Percentiles rank a stretch among this genome's conserved stretches.
phyloP scores from a whole-genome alignment of 2,329 filamentous ascomycete species.

The Clonostachys chloroleuca region DNA sequence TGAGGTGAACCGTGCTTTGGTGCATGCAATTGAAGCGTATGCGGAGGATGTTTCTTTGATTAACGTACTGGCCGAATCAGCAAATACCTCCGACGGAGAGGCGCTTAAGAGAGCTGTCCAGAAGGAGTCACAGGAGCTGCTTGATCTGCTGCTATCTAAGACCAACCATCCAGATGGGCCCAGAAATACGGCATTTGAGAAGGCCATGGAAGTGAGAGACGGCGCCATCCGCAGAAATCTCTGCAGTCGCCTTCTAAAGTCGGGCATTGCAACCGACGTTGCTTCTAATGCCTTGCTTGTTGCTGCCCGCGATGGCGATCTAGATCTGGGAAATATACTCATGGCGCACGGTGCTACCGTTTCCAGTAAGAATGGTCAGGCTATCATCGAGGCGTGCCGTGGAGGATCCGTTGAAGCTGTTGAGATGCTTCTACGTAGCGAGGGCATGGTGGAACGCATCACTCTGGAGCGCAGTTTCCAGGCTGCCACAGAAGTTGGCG shows the following conservation, averaged over 20 bases:
- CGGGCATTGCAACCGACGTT: conserved; percentile 36
- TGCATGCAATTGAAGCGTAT: conserved; percentile 42
- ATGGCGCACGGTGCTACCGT: conserved; percentile 47
- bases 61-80: conserved; percentile 34
- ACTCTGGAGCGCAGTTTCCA: conserved; percentile 48
- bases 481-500: conserved; percentile 46
- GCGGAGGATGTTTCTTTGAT: conserved; percentile 45
- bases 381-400: conserved; percentile 48
- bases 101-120: conserved; percentile 41
- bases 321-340: conserved; percentile 43
- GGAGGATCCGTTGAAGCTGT: conserved; percentile 45
- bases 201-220: conserved; percentile 35
- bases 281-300: conserved; percentile 45
- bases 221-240: conserved; percentile 32
- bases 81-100: conserved; percentile 45
- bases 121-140: conserved; percentile 36
- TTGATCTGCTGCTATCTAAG: conserved; percentile 36
- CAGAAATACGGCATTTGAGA: conserved; percentile 31
- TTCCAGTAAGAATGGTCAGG: conserved; percentile 45
- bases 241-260: conserved; percentile 37
- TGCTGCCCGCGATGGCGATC: conserved; percentile 48
- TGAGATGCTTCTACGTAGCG: conserved; percentile 40
- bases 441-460: conserved; percentile 26
- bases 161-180: conserved; percentile 24
- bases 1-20: conserved; percentile 46